Evolutionary conservation across 345 rosid species (phyloP).

Genomic region (Pelargonium nanum): DNA sequence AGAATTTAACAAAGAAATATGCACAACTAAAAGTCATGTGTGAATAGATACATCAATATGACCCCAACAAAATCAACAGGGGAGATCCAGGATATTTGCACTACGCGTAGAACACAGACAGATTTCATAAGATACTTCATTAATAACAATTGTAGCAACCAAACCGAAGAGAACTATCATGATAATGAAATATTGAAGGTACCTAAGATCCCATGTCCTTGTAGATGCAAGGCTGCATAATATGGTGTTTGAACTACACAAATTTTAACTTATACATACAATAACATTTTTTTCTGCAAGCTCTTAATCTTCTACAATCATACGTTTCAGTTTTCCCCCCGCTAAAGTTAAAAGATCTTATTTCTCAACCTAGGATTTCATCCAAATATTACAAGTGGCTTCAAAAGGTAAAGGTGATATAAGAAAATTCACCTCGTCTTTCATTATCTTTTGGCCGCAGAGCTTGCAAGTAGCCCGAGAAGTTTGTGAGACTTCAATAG

Average conservation of each 20-base stretch:
- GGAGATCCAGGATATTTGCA: neutral
- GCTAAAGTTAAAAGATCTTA: neutral
- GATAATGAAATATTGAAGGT: too few species aligned
- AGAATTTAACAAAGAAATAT: neutral
- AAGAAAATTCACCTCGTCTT: conserved; percentile 59
- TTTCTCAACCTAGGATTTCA: neutral
- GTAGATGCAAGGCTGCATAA: neutral
- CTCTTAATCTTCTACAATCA: neutral
- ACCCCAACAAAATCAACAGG: neutral
- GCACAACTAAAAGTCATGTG: neutral
- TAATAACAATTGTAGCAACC: too few species aligned
- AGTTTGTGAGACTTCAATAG: conserved; percentile 67
- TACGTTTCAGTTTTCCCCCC: neutral
- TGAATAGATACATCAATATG: neutral
- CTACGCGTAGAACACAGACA: neutral
- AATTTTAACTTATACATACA: neutral
- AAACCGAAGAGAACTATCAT: neutral
- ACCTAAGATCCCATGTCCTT: neutral
- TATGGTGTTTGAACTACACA: neutral
- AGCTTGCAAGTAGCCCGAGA: conserved; percentile 73
- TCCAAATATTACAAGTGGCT: neutral
- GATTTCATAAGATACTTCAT: neutral
- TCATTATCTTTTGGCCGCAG: conserved; percentile 65
- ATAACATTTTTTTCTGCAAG: too few species aligned
- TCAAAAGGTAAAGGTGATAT: neutral